A percentile compares a stretch with the other conserved stretches of the same genome.
phyloP scores from a whole-genome alignment of 1,284 basidiomycete species.

The Ceratobasidium sp. region DNA sequence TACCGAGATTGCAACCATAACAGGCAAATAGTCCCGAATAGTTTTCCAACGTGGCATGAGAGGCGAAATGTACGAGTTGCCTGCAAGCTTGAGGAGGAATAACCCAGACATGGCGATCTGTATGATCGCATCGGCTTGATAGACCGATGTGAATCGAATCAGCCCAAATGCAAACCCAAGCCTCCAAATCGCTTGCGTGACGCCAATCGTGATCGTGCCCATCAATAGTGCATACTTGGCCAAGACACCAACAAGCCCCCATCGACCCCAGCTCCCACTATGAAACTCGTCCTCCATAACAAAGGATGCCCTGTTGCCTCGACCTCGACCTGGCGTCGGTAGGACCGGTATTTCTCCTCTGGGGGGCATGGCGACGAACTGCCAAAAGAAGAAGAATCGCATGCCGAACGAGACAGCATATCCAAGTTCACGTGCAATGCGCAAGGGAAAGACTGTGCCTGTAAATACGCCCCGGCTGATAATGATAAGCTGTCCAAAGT shows the following conservation, averaged over 20 bases:
- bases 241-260: constrained; percentile 61
- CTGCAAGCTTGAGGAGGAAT: constrained; percentile 66
- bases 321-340: constrained; percentile 40
- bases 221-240: constrained; percentile 60
- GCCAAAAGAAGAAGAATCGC: constrained; percentile 72
- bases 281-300: constrained; percentile 51
- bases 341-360: constrained; percentile 52
- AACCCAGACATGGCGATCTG: constrained; percentile 63
- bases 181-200: constrained; percentile 70
- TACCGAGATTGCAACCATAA: constrained; percentile 61
- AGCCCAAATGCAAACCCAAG: constrained; percentile 52
- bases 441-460: constrained; percentile 53
- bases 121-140: constrained; percentile 62
- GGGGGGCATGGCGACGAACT: constrained; percentile 63
- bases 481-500: constrained; percentile 63
- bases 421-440: constrained; percentile 64
- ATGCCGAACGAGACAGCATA: constrained; percentile 63
- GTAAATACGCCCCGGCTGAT: constrained; percentile 50
- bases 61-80: constrained; percentile 61
- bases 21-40: constrained; percentile 58
- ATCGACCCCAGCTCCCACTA: constrained; percentile 66
- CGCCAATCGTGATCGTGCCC: constrained; percentile 55
- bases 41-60: constrained; percentile 55
- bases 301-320: constrained; percentile 44
- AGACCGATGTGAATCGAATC: constrained; percentile 58